A percentile compares a stretch with the other conserved stretches of the same genome.
Evolutionary conservation across 163 green algal genomes (phyloP).

Genomic region (Scenedesmus sp.): DNA sequence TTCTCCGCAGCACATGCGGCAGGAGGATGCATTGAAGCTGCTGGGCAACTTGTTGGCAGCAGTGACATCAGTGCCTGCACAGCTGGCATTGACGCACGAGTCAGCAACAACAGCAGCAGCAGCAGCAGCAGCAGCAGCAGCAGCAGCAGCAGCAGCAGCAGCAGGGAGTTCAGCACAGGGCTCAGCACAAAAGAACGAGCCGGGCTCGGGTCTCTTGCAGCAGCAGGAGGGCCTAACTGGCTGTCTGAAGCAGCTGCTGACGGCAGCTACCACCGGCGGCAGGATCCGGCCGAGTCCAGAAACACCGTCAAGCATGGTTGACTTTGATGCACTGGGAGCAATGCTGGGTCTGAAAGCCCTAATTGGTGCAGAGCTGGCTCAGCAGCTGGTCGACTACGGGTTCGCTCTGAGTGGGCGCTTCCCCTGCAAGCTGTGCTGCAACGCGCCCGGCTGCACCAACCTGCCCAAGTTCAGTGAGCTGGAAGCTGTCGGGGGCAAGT

Average conservation of each 20-base stretch:
- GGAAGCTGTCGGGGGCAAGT: neutral
- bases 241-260: neutral
- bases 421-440: neutral
- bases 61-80: neutral
- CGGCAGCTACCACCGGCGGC: neutral
- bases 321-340: neutral
- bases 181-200: neutral
- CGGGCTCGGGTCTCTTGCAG: neutral
- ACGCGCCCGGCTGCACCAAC: neutral
- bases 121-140: slow-evolving; percentile 17
- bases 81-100: neutral
- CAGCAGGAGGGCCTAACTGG: neutral
- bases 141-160: slow-evolving; percentile 17
- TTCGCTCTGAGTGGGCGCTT: neutral
- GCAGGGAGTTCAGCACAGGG: neutral
- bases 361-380: neutral
- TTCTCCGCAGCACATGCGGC: neutral
- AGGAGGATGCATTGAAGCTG: neutral
- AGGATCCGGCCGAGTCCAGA: neutral
- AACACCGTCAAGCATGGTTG: too few relatives aligned
- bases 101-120: too few relatives aligned
- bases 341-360: neutral
- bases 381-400: neutral
- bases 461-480: neutral
- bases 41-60: neutral